These are phyloP conservation scores for Plasmodium inui DNA, from an alignment of 169 alveolate genomes.

Conservation along the genomic window DNA sequence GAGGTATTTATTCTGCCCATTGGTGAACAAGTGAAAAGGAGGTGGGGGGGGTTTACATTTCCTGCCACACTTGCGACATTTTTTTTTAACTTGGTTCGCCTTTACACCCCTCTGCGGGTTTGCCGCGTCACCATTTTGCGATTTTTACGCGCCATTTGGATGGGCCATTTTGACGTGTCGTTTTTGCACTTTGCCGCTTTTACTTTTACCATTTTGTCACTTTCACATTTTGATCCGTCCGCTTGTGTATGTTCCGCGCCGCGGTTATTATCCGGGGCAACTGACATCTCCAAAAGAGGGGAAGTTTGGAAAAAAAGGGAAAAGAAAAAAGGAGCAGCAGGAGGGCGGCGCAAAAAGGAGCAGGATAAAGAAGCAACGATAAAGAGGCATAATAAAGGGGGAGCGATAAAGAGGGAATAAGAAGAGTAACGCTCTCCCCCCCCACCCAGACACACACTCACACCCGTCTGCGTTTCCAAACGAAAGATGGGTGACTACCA, in stretches of 20 bases:
- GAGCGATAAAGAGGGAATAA: background rate
- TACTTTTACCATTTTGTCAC: background rate
- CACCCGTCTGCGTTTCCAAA: background rate
- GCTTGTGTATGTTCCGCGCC: background rate
- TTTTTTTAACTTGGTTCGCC: background rate
- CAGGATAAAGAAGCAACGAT: too few species aligned
- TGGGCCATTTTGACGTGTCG: background rate
- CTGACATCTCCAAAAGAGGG: background rate
- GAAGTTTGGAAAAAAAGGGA: too few species aligned
- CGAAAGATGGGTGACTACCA: slow-evolving; percentile 17
- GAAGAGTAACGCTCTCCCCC: background rate
- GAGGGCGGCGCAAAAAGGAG: too few species aligned
- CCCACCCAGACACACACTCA: background rate
- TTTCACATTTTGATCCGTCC: background rate
- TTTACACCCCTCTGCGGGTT: background rate
- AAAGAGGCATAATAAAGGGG: too few species aligned
- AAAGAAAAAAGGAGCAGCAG: too few species aligned
- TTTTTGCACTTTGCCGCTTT: background rate
- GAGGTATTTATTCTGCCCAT: background rate
- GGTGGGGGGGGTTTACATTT: background rate
- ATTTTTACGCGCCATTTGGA: background rate
- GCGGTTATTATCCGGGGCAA: background rate
- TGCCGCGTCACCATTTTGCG: background rate
- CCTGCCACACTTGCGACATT: background rate
- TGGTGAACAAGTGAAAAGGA: background rate